These are phyloP conservation scores for Fusarium sp. DNA, from an alignment of 2,329 filamentous ascomycete species.

Conservation along the genomic window DNA sequence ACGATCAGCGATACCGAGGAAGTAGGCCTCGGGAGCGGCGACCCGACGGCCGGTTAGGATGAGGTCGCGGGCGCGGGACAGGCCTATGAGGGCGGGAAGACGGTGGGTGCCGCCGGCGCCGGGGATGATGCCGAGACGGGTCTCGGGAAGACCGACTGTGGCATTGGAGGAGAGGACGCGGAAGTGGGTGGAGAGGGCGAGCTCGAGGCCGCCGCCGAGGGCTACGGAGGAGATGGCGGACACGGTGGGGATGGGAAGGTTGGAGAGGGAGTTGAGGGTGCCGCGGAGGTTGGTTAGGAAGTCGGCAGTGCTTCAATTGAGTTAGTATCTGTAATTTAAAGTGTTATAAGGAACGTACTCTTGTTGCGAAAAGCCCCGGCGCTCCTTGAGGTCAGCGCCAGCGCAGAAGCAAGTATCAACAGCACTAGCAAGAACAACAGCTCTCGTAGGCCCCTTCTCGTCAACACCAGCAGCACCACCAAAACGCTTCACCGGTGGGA, in stretches of 20 bases:
- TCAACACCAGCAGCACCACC: constrained; percentile 56
- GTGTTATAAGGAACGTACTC: constrained; percentile 66
- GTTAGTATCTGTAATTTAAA: constrained; percentile 2
- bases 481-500: constrained; percentile 51
- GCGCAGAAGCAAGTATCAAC: constrained; percentile 91
- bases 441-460: constrained; percentile 70
- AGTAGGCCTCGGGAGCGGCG: constrained; percentile 83
- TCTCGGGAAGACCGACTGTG: constrained; percentile 85
- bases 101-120: constrained; percentile 93
- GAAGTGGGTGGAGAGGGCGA: constrained; percentile 88
- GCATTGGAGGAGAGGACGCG: constrained; percentile 85
- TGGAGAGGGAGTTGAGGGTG: constrained; percentile 76
- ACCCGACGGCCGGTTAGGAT: constrained; percentile 91
- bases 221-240: constrained; percentile 84
- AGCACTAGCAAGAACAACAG: constrained; percentile 82
- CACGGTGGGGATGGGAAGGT: constrained; percentile 87
- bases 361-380: constrained; percentile 74
- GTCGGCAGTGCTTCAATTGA: constrained; percentile 67
- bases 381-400: constrained; percentile 92
- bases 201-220: constrained; percentile 91
- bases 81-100: constrained; percentile 80
- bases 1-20: constrained; percentile 88
- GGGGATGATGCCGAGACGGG: constrained; percentile 89
- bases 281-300: constrained; percentile 80
- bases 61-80: constrained; percentile 83